Evolutionary conservation across 768 basidiomycete species (phyloP).

Genomic region (Lepiota subincarnata): DNA sequence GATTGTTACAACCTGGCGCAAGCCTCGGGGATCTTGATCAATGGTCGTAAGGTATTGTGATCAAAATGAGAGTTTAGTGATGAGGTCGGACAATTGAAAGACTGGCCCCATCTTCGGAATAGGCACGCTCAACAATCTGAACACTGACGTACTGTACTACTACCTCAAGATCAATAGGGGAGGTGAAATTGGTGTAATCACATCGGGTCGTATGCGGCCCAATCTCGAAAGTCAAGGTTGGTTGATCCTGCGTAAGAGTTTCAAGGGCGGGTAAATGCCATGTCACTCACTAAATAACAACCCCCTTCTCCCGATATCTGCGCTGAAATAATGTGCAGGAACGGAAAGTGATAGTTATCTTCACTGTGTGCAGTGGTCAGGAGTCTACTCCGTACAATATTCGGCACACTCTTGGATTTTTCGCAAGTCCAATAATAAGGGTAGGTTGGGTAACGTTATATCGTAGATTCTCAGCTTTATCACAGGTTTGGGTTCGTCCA

Average conservation of each 20-base stretch:
- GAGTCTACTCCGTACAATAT: slow-evolving; percentile 51
- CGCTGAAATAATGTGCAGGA: slow-evolving; percentile 32
- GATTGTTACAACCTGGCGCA: too few relatives aligned
- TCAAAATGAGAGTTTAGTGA: too few relatives aligned
- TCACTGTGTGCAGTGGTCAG: slow-evolving; percentile 51
- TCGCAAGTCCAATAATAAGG: slow-evolving; percentile 52
- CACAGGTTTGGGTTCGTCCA: too few relatives aligned
- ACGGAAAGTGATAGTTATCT: slow-evolving; percentile 50
- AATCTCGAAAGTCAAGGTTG: slow-evolving; percentile 53
- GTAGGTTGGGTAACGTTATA: slow-evolving; percentile 24
- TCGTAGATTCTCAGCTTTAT: too few relatives aligned
- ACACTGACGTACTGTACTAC: background rate
- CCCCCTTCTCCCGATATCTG: background rate
- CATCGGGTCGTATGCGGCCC: slow-evolving; percentile 62
- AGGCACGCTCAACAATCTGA: slow-evolving; percentile 26
- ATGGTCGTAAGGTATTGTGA: too few relatives aligned
- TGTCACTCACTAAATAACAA: too few relatives aligned
- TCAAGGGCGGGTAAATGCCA: slow-evolving; percentile 51
- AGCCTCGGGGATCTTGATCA: too few relatives aligned
- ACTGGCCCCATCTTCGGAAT: slow-evolving; percentile 32
- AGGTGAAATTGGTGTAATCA: slow-evolving; percentile 54
- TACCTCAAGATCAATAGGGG: slow-evolving; percentile 26
- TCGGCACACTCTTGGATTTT: slow-evolving; percentile 52
- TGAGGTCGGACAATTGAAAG: slow-evolving; percentile 33
- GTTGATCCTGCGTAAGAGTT: slow-evolving; percentile 63